Base-by-base conservation (phyloP, 495 filamentous ascomycete genomes). In the Penicillium tannophilum region DNA sequence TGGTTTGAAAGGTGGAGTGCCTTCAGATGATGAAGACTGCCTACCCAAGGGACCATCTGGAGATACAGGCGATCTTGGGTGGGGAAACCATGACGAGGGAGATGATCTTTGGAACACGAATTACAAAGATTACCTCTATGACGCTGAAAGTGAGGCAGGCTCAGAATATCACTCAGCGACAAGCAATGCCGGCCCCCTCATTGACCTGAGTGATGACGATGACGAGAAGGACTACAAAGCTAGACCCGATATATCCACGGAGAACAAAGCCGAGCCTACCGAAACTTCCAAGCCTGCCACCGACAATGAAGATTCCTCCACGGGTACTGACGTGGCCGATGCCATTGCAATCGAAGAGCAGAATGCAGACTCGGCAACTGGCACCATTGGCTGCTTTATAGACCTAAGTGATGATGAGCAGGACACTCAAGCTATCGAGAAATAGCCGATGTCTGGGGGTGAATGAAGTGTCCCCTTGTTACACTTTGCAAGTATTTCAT, bases 161-260 rank as follows among this genome's bases (percentile, higher is more conserved):
- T 36, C 33, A 12, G 33, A 11, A 1, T 12, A 10, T 36, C 3
- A 4, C 33, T 36, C 33, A 9, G 33, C 28, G 28, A 28, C 28
- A 5, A 7, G 28, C 28, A 4, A 28, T 28, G 28, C 3, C 0
- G 28, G 36, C 23, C 47, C 19, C 28, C 45, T 47, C 23, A 47
- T 47, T 16, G 45, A 47, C 14, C 20, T 47, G 1, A 47, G 23
- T 28, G 45, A 30, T 14, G 11, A 19, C 8, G 44, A 47, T 10
- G 4, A 19, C 8, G 44, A 28, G 7, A 20, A 23, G 7, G 68
- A 62, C 52, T 72, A 72, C 56, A 44, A 65, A 4, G 19, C 47
- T 4, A 75, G 71, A 24, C 41, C 51, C 36, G 11, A 23, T 4
- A 36, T 51, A 16, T 17, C 55, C 11, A 41, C 26, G 6, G 41